Conservation (phyloP, 2,329 filamentous ascomycete species). For the Leptographium galeiforme region DNA sequence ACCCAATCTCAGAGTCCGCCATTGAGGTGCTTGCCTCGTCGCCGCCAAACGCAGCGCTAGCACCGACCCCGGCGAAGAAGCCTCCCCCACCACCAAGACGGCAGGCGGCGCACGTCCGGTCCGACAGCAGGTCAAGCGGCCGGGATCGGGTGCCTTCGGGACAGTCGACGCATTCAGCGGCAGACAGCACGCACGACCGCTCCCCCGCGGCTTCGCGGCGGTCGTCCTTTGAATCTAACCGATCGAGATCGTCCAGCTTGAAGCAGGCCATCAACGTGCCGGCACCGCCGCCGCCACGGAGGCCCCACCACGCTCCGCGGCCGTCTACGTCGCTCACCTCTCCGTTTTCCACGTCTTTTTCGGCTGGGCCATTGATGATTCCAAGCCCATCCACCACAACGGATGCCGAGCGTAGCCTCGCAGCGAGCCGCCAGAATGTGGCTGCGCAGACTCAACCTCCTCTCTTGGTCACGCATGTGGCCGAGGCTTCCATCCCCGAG, state of each 20-base stretch:
- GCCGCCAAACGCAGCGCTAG: background rate
- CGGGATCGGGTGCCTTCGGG: slow-evolving; percentile 5
- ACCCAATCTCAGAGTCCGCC: background rate
- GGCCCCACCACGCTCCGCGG: slow-evolving; percentile 27
- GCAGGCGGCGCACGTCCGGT: slow-evolving; percentile 28
- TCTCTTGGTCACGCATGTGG: background rate
- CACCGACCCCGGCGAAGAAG: slow-evolving; percentile 4
- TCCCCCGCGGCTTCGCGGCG: slow-evolving; percentile 21
- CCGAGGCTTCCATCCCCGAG: background rate
- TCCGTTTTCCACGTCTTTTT: slow-evolving; percentile 6
- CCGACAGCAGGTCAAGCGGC: slow-evolving; percentile 23
- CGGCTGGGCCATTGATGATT: background rate
- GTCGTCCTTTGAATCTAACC: slow-evolving; percentile 36
- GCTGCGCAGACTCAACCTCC: background rate
- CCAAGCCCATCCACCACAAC: background rate
- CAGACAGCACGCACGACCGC: slow-evolving; percentile 5
- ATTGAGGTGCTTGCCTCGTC: background rate
- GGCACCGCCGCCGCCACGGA: slow-evolving; percentile 41
- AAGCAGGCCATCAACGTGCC: slow-evolving; percentile 28
- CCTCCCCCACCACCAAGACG: slow-evolving; percentile 37
- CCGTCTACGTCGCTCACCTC: slow-evolving; percentile 14
- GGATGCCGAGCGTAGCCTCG: background rate
- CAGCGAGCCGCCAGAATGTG: background rate
- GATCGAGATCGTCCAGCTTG: slow-evolving; percentile 31
- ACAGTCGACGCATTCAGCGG: slow-evolving; percentile 19